These are phyloP conservation scores for Ophiostoma perfectum DNA, from an alignment of 2,329 filamentous ascomycete genomes.

Conservation along the genomic window DNA sequence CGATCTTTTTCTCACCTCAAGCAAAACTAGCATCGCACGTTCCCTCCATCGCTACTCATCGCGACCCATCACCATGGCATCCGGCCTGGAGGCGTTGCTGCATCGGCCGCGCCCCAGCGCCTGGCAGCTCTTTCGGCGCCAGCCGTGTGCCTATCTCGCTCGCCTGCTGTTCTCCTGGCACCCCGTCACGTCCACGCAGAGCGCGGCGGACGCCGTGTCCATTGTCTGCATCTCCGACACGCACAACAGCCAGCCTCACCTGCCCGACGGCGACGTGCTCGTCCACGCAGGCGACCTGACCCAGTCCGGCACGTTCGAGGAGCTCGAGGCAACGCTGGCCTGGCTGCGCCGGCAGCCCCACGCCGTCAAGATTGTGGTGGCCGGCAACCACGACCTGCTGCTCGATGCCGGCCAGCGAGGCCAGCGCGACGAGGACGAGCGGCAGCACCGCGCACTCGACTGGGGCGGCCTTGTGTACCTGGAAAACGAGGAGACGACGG, in stretches of 20 bases:
- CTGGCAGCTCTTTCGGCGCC: neutral
- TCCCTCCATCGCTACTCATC: neutral
- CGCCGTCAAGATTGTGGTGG: conserved; percentile 41
- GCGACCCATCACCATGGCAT: neutral
- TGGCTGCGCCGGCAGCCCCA: conserved; percentile 42
- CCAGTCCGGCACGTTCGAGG: neutral
- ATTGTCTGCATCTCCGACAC: conserved; percentile 4
- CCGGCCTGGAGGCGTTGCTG: neutral
- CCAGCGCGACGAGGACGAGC: neutral
- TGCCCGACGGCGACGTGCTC: neutral
- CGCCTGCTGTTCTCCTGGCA: neutral
- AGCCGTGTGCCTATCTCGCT: neutral
- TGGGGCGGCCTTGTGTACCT: neutral
- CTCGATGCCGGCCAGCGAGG: conserved; percentile 15
- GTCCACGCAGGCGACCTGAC: neutral
- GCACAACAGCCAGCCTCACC: neutral
- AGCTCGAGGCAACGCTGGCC: conserved; percentile 32
- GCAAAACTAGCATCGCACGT: no score
- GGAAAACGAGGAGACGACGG: neutral
- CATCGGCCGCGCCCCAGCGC: neutral
- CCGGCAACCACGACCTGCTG: conserved; percentile 36
- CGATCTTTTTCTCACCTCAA: no score
- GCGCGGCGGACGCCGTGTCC: neutral
- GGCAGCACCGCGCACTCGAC: neutral
- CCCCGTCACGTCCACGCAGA: neutral